These are phyloP conservation scores for Claviceps lovelessii DNA, from an alignment of 2,329 filamentous ascomycete species.

Conservation along the genomic window DNA sequence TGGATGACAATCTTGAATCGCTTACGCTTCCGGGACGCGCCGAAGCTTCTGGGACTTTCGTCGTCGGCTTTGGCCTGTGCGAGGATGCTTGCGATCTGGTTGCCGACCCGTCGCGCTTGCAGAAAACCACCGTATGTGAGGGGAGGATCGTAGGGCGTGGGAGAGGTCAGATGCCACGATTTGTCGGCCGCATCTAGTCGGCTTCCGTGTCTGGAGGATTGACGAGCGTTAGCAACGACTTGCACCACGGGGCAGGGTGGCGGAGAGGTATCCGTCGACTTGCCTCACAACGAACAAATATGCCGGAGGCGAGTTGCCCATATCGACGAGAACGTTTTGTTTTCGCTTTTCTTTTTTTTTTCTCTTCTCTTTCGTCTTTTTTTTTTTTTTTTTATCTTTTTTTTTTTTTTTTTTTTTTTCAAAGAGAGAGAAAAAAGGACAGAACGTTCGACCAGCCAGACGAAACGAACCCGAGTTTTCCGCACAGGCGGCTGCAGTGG, in stretches of 20 bases:
- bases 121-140: conserved; percentile 90
- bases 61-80: conserved; percentile 36
- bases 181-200: conserved; percentile 90
- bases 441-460: background rate
- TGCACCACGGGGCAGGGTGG: background rate
- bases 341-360: no score
- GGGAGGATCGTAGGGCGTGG: conserved; percentile 88
- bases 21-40: conserved; percentile 17
- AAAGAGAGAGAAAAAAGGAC: no score
- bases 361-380: background rate
- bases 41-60: conserved; percentile 16
- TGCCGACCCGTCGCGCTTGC: conserved; percentile 68
- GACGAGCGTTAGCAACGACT: background rate
- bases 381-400: no score
- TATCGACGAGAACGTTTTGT: background rate
- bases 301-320: conserved; percentile 18
- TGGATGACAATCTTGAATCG: conserved; percentile 74
- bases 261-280: conserved; percentile 1
- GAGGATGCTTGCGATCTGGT: conserved; percentile 64
- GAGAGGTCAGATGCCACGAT: conserved; percentile 84
- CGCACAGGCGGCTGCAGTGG: background rate
- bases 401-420: no score
- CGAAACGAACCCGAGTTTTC: background rate
- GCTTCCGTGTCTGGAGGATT: conserved; percentile 58
- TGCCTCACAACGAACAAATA: conserved; percentile 31